phyloP scores from a whole-genome alignment of 345 rosid genomes.

The Populus alba region DNA sequence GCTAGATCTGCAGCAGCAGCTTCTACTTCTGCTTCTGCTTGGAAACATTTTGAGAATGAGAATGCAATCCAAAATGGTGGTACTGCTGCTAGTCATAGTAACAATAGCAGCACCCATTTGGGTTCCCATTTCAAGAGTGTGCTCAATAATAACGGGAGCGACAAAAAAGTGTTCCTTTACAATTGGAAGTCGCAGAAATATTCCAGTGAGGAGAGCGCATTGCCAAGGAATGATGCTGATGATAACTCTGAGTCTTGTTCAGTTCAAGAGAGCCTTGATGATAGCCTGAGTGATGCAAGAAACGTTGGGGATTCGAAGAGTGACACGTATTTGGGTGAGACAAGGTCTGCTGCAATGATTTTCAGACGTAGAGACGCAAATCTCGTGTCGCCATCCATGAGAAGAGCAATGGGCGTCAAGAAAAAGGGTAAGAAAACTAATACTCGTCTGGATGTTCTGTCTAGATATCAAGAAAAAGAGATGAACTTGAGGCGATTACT shows the following conservation, averaged over 20 bases:
- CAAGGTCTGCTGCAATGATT: slow-evolving; percentile 44
- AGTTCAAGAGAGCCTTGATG: slow-evolving; percentile 54
- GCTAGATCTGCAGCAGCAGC: slow-evolving; percentile 59
- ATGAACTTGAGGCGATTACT: slow-evolving; percentile 36
- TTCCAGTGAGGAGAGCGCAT: slow-evolving; percentile 48
- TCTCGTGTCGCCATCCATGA: slow-evolving; percentile 46
- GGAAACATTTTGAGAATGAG: slow-evolving; percentile 20
- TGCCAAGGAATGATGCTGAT: slow-evolving; percentile 28
- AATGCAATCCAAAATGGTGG: slow-evolving; percentile 23
- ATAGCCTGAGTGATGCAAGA: slow-evolving; percentile 71
- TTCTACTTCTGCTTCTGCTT: slow-evolving; percentile 23
- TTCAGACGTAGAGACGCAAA: slow-evolving; percentile 62
- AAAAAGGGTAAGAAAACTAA: slow-evolving; percentile 51
- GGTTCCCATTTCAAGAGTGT: slow-evolving; percentile 29
- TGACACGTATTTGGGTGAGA: slow-evolving; percentile 42
- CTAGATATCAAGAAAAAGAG: slow-evolving; percentile 50
- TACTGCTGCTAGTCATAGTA: neutral
- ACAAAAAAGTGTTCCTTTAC: slow-evolving; percentile 63
- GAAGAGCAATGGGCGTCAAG: slow-evolving; percentile 41
- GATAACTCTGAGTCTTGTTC: slow-evolving; percentile 44
- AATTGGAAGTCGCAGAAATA: slow-evolving; percentile 77
- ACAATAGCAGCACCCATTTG: slow-evolving; percentile 14
- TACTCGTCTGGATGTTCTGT: slow-evolving; percentile 42
- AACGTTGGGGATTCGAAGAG: slow-evolving; percentile 57
- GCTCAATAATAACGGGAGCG: slow-evolving; percentile 29